A percentile compares a stretch with the other conserved stretches of the same genome.
Evolutionary conservation across 2,329 filamentous ascomycete genomes (phyloP).

Genomic region (Apiospora marii): DNA sequence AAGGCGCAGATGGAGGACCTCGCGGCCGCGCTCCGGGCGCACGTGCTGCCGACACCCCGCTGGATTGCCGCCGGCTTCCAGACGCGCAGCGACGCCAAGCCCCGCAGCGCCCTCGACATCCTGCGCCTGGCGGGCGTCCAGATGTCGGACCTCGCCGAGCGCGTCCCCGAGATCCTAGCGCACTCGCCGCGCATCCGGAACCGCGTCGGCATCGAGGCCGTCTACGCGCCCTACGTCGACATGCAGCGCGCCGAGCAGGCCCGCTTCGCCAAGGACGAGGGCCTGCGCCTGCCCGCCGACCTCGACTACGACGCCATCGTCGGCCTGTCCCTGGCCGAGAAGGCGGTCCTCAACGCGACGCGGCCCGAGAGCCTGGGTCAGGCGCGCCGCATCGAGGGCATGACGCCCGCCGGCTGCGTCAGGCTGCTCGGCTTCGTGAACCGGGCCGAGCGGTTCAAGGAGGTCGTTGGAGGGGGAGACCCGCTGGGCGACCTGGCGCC

Average conservation of each 20-base stretch:
- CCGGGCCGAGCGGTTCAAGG: constrained; percentile 29
- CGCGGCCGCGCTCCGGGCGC: constrained; percentile 64
- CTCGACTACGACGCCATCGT: constrained; percentile 78
- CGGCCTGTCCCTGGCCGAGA: constrained; percentile 83
- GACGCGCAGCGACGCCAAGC: constrained; percentile 70
- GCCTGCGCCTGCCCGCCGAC: constrained; percentile 72
- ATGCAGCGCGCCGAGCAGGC: constrained; percentile 73
- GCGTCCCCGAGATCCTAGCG: constrained; percentile 63
- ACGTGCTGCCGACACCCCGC: constrained; percentile 64
- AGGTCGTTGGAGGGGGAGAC: constrained; percentile 22
- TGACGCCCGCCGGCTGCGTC: constrained; percentile 68
- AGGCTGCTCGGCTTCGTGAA: constrained; percentile 68
- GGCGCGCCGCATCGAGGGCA: constrained; percentile 85
- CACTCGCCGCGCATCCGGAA: constrained; percentile 67
- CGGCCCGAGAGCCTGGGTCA: constrained; percentile 88
- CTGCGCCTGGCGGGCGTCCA: constrained; percentile 71
- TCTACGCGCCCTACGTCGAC: constrained; percentile 86
- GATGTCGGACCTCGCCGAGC: constrained; percentile 62
- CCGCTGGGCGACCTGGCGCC: constrained; percentile 37
- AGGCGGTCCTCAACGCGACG: constrained; percentile 71
- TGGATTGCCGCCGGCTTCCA: constrained; percentile 78
- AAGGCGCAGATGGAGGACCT: constrained; percentile 73
- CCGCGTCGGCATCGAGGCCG: constrained; percentile 81
- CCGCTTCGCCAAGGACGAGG: constrained; percentile 79
- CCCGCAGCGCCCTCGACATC: constrained; percentile 80